A percentile compares a stretch with the other conserved stretches of the same genome.
Conservation (phyloP, 371 early-diverging fungal genomes). For the Apophysomyces sp. region DNA sequence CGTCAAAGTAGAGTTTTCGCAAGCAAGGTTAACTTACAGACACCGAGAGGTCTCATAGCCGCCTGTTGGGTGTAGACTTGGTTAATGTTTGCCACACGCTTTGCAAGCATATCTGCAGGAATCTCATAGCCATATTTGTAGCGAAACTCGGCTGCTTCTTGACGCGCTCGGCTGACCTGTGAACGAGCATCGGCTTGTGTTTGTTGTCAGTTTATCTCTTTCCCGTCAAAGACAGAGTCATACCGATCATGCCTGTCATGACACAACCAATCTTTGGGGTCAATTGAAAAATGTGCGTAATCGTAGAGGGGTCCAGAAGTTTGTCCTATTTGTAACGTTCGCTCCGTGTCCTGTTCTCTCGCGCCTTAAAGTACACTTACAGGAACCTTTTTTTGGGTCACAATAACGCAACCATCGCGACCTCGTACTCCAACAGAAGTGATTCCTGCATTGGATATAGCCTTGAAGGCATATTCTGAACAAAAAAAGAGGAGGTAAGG, state of each 20-base stretch:
- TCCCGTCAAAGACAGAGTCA: constrained; percentile 1
- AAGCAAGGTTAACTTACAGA: constrained; percentile 67
- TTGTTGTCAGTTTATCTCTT: not conserved
- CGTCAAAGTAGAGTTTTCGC: not conserved
- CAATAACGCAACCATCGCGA: constrained; percentile 89
- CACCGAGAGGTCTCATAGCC: constrained; percentile 97
- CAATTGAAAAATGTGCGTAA: constrained; percentile 90
- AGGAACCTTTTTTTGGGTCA: constrained; percentile 97
- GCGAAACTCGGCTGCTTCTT: constrained; percentile 96
- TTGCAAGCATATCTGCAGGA: constrained; percentile 94
- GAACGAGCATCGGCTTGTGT: constrained; percentile 86
- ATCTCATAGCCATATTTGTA: constrained; percentile 99
- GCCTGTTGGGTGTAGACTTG: constrained; percentile 99
- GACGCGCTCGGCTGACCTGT: constrained; percentile 90
- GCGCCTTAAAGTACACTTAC: constrained; percentile 48
- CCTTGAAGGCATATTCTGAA: constrained; percentile 98
- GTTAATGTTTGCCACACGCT: constrained; percentile 96
- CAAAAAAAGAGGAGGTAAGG: not conserved
- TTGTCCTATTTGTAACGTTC: constrained; percentile 79
- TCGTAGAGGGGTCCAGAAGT: constrained; percentile 91
- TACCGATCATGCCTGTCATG: constrained; percentile 94
- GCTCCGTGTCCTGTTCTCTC: not conserved
- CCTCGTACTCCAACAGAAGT: constrained; percentile 96
- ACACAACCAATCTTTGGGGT: constrained; percentile 97
- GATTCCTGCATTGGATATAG: constrained; percentile 92